Base-by-base conservation (phyloP, 129 eudicot species). In the Ambrosia trifida region DNA sequence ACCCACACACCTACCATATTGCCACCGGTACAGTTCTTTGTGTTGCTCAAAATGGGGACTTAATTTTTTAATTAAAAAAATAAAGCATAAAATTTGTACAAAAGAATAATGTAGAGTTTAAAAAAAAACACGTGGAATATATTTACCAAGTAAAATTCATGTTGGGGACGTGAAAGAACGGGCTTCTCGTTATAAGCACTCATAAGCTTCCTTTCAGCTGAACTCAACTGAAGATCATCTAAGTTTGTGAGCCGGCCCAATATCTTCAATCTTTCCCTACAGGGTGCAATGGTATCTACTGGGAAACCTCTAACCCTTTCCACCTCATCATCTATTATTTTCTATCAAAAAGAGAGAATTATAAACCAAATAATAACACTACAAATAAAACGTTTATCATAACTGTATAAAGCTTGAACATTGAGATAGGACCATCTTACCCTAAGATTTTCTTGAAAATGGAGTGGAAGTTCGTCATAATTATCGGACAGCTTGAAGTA, bases 171-270 rank as follows among this genome's bases (percentile, higher is more conserved):
- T 46, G 97, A 84, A 6, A 95, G 95, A 30, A 90, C 96, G 1
- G 99, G 99, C 76, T 95, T 95, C 77, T 95, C 97, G 51, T 95
- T 95, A 82, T 95, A 95, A 40, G 96, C 95, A 75, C 83, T 87
- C 88, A 95, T 85, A 52, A 95, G 96, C 77, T 87, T 95, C 85
- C 85, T 84, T 76, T 95, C 99, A 3, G 97, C 84, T 11, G 89
- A 64, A 78, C 86, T 95, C 70, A 95, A 69, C 18, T 83, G 85
- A 78, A 90, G 90, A 66, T 90, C 91, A 64, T 90, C 99, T 63
- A 84, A 14, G 73, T 95, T 95, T 60, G 70, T 85, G 44, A 95
- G 72, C 53, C 97, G 85, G 4, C 91, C 91, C 89, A 95, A 81
- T 14, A 95, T 87, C 86, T 95, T 95, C 70, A 95, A 76, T 75